Evolutionary conservation across 139 green algal species (phyloP).

Genomic region (Pseudopediastrum boryanum): DNA sequence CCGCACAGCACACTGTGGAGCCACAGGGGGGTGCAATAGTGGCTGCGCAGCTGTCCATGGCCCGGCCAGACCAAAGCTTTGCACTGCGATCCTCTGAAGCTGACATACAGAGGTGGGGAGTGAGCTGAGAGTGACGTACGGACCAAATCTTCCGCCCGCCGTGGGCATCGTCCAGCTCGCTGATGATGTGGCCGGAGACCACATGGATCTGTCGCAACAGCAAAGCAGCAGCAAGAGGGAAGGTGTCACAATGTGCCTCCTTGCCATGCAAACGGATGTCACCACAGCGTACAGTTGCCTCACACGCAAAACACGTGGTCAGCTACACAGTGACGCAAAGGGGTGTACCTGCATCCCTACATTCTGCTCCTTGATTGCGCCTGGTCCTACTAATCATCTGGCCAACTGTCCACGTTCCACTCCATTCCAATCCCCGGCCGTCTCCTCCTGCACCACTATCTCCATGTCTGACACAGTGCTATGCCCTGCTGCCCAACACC

Average conservation of each 20-base stretch:
- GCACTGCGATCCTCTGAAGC: slow-evolving; percentile 87
- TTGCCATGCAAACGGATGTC: no score
- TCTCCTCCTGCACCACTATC: no score
- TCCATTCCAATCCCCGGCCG: no score
- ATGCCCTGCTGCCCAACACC: no score
- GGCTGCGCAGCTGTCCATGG: slow-evolving; percentile 36
- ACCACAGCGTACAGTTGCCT: no score
- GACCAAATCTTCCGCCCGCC: slow-evolving; percentile 82
- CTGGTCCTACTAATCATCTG: no score
- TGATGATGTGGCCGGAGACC: slow-evolving; percentile 51
- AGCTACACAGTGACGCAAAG: no score
- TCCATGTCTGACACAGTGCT: no score
- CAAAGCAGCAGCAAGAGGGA: neutral
- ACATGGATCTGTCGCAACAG: slow-evolving; percentile 61
- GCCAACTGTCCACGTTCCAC: no score
- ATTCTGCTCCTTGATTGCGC: no score
- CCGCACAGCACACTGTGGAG: slow-evolving; percentile 77
- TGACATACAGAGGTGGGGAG: slow-evolving; percentile 66
- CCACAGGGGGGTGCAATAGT: slow-evolving; percentile 52
- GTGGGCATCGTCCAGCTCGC: slow-evolving; percentile 79
- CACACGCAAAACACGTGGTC: no score
- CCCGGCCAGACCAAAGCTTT: slow-evolving; percentile 72
- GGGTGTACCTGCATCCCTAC: no score
- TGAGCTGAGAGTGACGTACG: slow-evolving; percentile 68
- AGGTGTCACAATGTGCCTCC: neutral